Evolutionary conservation across 768 basidiomycete genomes (phyloP).

Genomic region (Hygrophorus russula): DNA sequence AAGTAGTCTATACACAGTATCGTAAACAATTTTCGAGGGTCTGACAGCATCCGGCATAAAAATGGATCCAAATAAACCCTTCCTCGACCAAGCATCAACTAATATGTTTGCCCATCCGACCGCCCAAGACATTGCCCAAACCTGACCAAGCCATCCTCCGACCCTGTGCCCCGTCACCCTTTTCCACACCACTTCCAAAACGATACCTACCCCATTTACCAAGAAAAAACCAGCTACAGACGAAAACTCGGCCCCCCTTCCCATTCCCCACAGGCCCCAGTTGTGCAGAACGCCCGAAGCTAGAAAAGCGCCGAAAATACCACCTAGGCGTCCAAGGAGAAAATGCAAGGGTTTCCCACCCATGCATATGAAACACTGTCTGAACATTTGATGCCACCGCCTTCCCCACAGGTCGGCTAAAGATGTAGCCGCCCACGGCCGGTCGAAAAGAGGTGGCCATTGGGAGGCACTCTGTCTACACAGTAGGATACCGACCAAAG

Average conservation of each 20-base stretch:
- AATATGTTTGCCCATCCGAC: slow-evolving; percentile 34
- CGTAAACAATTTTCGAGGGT: slow-evolving; percentile 21
- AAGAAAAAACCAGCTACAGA: slow-evolving; percentile 42
- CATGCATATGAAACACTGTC: slow-evolving; percentile 41
- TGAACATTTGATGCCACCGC: slow-evolving; percentile 63
- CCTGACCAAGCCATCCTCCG: slow-evolving; percentile 33
- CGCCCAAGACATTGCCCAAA: slow-evolving; percentile 42
- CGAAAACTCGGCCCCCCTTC: slow-evolving; percentile 34
- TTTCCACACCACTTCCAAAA: slow-evolving; percentile 39
- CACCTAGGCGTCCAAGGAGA: slow-evolving; percentile 36
- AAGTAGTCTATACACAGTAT: slow-evolving; percentile 1
- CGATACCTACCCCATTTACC: slow-evolving; percentile 40
- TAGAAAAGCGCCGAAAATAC: slow-evolving; percentile 46
- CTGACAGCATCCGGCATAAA: slow-evolving; percentile 25
- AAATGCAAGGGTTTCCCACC: slow-evolving; percentile 32
- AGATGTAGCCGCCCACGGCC: slow-evolving; percentile 47
- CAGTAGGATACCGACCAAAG: slow-evolving; percentile 32
- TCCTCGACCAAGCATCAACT: slow-evolving; percentile 37
- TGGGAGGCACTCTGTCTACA: slow-evolving; percentile 37
- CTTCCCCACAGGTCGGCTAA: slow-evolving; percentile 51
- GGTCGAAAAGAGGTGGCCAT: slow-evolving; percentile 56
- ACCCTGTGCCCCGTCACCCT: slow-evolving; percentile 32
- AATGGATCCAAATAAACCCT: slow-evolving; percentile 28
- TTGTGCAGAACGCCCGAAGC: slow-evolving; percentile 53
- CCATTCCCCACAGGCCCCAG: slow-evolving; percentile 47